Conservation (phyloP, 345 rosid genomes). For the Stellera chamaejasme region DNA sequence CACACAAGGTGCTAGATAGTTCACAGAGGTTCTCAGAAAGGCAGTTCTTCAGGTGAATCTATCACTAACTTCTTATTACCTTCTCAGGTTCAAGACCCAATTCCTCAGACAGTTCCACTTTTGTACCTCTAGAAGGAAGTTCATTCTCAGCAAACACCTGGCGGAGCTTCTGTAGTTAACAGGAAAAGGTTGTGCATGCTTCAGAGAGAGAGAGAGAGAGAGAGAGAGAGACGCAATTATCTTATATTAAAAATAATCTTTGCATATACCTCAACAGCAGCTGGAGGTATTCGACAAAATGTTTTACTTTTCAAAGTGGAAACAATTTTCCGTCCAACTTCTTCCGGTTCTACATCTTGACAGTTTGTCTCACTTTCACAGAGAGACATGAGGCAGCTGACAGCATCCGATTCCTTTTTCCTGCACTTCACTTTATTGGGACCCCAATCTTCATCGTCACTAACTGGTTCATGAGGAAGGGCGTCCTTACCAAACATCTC, state of each 20-base stretch:
- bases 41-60: too few relatives aligned
- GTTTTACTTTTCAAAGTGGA: slow-evolving; percentile 40
- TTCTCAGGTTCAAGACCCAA: slow-evolving; percentile 75
- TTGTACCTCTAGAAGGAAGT: slow-evolving; percentile 77
- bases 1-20: too few relatives aligned
- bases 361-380: slow-evolving; percentile 43
- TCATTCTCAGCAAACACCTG: slow-evolving; percentile 85
- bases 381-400: slow-evolving; percentile 57
- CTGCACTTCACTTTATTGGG: slow-evolving; percentile 69
- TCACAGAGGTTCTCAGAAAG: too few relatives aligned
- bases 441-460: slow-evolving; percentile 99
- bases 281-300: slow-evolving; percentile 57
- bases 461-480: slow-evolving; percentile 51
- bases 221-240: neutral
- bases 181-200: slow-evolving; percentile 4
- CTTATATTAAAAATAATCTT: slow-evolving; percentile 9
- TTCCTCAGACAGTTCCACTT: slow-evolving; percentile 72
- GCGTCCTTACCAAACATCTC: slow-evolving; percentile 99
- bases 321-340: slow-evolving; percentile 28
- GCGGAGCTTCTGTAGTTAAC: slow-evolving; percentile 73
- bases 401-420: slow-evolving; percentile 76
- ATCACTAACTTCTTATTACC: slow-evolving; percentile 30
- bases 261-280: slow-evolving; percentile 66
- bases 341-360: slow-evolving; percentile 23
- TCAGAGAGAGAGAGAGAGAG: too few relatives aligned